phyloP scores from a whole-genome alignment of 768 basidiomycete genomes.

The Gloeopeniophorella convolvens region DNA sequence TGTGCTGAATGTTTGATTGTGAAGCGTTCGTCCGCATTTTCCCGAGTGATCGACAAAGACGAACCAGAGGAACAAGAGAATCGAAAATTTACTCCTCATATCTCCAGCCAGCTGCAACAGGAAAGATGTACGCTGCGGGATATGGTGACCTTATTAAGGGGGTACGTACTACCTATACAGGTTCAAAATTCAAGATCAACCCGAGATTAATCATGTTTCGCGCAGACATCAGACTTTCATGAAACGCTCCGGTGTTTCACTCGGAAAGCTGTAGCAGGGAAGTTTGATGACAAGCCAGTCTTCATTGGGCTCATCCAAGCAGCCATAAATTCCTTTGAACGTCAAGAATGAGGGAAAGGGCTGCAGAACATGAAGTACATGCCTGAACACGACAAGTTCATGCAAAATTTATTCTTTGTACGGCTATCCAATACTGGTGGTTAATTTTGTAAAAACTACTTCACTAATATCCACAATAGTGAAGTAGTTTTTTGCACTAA shows the following conservation, averaged over 20 bases:
- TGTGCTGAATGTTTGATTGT: neutral
- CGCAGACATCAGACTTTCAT: neutral
- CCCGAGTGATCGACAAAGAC: neutral
- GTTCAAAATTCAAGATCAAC: neutral
- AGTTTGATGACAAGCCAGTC: conserved; percentile 23
- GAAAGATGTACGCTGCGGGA: neutral
- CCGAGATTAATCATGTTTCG: neutral
- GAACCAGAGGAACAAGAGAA: neutral
- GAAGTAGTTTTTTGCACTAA: too few relatives aligned
- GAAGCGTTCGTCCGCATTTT: neutral
- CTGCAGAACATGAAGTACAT: conserved; percentile 33
- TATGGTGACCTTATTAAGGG: neutral
- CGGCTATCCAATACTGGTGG: too few relatives aligned
- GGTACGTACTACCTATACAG: too few relatives aligned
- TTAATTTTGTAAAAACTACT: too few relatives aligned
- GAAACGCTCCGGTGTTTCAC: conserved; percentile 11
- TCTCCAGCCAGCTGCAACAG: neutral
- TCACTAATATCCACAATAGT: too few relatives aligned
- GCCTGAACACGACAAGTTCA: conserved; percentile 29
- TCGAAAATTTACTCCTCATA: neutral
- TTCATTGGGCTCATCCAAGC: conserved; percentile 29
- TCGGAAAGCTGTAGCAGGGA: conserved; percentile 23
- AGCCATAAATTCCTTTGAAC: conserved; percentile 24
- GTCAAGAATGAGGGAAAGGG: conserved; percentile 26
- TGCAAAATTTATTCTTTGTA: conserved; percentile 24